phyloP scores from a whole-genome alignment of 768 basidiomycete genomes.

The Cystofilobasidium bisporidii region DNA sequence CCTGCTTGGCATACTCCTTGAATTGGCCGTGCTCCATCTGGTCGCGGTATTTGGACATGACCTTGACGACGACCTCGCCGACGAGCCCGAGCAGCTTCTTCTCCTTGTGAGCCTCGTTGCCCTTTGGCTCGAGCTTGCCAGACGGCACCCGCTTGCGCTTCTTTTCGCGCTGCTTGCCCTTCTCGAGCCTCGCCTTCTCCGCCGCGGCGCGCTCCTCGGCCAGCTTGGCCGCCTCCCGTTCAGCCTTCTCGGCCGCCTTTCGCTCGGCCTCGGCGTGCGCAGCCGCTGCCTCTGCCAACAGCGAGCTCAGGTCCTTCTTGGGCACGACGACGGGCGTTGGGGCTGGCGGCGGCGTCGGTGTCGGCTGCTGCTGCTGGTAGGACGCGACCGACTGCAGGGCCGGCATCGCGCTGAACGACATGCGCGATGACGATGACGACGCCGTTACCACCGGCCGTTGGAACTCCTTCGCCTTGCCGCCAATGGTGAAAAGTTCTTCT shows the following conservation, averaged over 20 bases:
- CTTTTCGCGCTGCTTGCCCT: conserved; percentile 23
- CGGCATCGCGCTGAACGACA: background rate
- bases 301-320: background rate
- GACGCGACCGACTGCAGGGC: background rate
- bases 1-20: conserved; percentile 94
- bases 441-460: too few species aligned
- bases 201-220: conserved; percentile 6
- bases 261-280: conserved; percentile 14
- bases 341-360: conserved; percentile 22
- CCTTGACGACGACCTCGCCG: conserved; percentile 79
- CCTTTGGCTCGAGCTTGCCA: conserved; percentile 26
- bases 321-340: background rate
- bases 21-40: conserved; percentile 65
- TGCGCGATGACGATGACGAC: too few species aligned
- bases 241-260: conserved; percentile 23
- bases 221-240: conserved; percentile 21
- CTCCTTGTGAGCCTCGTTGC: conserved; percentile 45
- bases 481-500: too few species aligned
- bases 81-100: conserved; percentile 73
- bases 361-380: conserved; percentile 27
- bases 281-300: conserved; percentile 30
- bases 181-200: conserved; percentile 2
- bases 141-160: conserved; percentile 20
- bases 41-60: conserved; percentile 78
- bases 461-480: too few species aligned